These are phyloP conservation scores for Agaricales sp. DNA, from an alignment of 1,284 basidiomycete species.

Conservation along the genomic window DNA sequence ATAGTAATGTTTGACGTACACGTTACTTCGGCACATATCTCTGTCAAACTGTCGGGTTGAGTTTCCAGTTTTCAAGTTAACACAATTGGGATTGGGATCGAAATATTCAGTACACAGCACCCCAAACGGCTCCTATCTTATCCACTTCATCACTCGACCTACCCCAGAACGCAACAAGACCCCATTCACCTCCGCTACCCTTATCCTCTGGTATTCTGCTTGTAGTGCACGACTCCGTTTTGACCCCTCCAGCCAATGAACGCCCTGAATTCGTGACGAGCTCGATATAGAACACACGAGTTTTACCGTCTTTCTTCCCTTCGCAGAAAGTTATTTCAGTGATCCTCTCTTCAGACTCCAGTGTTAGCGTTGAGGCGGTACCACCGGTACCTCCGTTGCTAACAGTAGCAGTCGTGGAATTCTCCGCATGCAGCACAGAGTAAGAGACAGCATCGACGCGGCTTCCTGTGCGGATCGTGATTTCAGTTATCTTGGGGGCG, in stretches of 20 bases:
- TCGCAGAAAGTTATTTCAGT: neutral
- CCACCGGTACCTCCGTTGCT: neutral
- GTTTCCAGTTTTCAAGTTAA: no score
- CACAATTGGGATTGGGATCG: no score
- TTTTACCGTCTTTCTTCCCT: neutral
- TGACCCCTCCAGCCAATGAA: slow-evolving; percentile 17
- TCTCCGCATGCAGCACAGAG: no score
- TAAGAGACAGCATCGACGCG: slow-evolving; percentile 23
- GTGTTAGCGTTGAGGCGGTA: slow-evolving; percentile 9
- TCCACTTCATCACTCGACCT: slow-evolving; percentile 23
- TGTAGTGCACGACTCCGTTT: slow-evolving; percentile 20
- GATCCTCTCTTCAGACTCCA: slow-evolving; percentile 14
- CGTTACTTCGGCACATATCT: no score
- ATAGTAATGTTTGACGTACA: no score
- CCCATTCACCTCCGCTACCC: slow-evolving; percentile 13
- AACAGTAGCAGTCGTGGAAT: slow-evolving; percentile 11
- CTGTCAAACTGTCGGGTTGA: no score
- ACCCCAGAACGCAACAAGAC: slow-evolving; percentile 23
- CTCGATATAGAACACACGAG: slow-evolving; percentile 19
- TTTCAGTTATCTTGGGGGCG: slow-evolving; percentile 16
- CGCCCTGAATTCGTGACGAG: slow-evolving; percentile 22
- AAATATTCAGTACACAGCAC: slow-evolving; percentile 18
- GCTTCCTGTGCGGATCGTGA: slow-evolving; percentile 22
- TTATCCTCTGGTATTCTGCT: slow-evolving; percentile 19
- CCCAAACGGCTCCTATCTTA: slow-evolving; percentile 22